Conservation (phyloP, 805 yeast species). For the Maudiozyma serrabonitensis region DNA sequence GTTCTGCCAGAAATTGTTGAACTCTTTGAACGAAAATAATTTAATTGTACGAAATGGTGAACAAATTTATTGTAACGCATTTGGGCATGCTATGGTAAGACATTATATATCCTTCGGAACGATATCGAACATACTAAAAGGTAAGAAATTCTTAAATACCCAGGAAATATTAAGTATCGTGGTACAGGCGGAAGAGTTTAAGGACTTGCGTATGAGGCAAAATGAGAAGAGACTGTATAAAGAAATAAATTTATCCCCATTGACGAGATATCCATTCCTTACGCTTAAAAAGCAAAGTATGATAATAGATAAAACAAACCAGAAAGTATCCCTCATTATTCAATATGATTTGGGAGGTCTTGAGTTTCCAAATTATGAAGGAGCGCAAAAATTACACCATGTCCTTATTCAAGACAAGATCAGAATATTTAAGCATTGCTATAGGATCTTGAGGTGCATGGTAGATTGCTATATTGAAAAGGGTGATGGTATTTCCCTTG, state of each 20-base stretch:
- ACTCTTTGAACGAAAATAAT: constrained; percentile 23
- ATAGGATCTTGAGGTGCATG: constrained; percentile 36
- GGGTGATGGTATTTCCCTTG: constrained; percentile 35
- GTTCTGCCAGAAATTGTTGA: constrained; percentile 30
- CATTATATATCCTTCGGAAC: constrained; percentile 40
- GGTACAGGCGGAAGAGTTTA: constrained; percentile 34
- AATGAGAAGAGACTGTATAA: constrained; percentile 38
- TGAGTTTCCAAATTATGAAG: constrained; percentile 37
- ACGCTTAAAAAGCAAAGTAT: constrained; percentile 20
- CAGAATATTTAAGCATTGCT: constrained; percentile 34
- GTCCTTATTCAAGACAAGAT: constrained; percentile 37
- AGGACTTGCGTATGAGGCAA: constrained; percentile 32
- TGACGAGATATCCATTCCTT: constrained; percentile 31
- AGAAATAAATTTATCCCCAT: constrained; percentile 34
- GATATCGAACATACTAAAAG: constrained; percentile 29
- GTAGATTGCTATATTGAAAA: constrained; percentile 35
- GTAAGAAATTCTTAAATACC: constrained; percentile 8
- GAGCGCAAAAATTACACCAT: constrained; percentile 32
- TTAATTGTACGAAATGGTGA: constrained; percentile 22
- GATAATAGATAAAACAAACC: constrained; percentile 20
- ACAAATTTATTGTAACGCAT: constrained; percentile 29
- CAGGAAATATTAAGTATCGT: constrained; percentile 23
- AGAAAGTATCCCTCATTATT: constrained; percentile 35
- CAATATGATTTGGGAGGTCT: constrained; percentile 45
- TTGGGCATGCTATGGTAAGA: constrained; percentile 41